Conservation (phyloP, 1,284 basidiomycete genomes). For the Meira miltonrushii region DNA sequence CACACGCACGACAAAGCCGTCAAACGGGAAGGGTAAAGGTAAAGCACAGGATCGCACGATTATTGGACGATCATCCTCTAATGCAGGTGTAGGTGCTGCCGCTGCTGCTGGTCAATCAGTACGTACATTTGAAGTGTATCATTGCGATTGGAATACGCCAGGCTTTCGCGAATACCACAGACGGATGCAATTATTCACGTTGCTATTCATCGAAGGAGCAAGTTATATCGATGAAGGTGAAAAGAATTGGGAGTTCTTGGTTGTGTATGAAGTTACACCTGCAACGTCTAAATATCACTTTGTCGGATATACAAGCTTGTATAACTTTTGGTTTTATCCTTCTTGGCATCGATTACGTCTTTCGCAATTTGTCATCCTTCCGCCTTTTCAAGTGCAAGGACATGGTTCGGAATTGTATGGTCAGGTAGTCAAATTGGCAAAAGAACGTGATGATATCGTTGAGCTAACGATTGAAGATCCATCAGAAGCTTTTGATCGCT, state of each 20-base stretch:
- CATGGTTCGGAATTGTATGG: conserved; percentile 69
- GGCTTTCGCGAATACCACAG: conserved; percentile 88
- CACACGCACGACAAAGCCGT: conserved; percentile 56
- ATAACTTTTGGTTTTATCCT: conserved; percentile 43
- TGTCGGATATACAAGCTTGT: conserved; percentile 38
- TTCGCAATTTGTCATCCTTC: conserved; percentile 87
- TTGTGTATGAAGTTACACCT: conserved; percentile 33
- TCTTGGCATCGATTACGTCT: conserved; percentile 25
- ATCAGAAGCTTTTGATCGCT: conserved; percentile 88
- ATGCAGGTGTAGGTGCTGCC: neutral
- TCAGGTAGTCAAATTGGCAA: conserved; percentile 73
- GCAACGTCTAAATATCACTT: conserved; percentile 48
- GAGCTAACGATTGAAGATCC: conserved; percentile 97
- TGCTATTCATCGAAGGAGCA: conserved; percentile 83
- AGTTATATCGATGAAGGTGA: conserved; percentile 67
- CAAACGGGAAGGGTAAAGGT: conserved; percentile 55
- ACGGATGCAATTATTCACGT: conserved; percentile 88
- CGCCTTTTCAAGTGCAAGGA: conserved; percentile 81
- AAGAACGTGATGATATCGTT: conserved; percentile 65
- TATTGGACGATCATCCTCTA: neutral
- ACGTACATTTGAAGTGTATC: conserved; percentile 40
- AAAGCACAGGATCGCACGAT: conserved; percentile 31
- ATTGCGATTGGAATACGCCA: conserved; percentile 71
- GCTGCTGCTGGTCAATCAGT: conserved; percentile 12
- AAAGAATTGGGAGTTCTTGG: conserved; percentile 55